Evolutionary conservation across 371 early-diverging fungal genomes (phyloP).

Genomic region (Mortierella sp.): DNA sequence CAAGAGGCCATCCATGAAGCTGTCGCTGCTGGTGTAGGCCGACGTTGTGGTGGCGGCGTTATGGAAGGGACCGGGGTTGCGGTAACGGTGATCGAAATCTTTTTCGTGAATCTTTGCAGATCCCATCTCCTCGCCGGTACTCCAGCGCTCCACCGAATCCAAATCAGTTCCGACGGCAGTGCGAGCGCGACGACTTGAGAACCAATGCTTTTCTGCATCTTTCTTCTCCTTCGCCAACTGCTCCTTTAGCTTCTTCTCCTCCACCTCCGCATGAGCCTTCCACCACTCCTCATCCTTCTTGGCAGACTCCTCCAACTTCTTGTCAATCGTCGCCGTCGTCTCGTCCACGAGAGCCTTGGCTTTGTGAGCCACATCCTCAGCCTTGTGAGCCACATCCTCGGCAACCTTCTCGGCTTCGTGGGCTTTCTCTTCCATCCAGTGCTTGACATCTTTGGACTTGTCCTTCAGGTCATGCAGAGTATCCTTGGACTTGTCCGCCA

Average conservation of each 20-base stretch:
- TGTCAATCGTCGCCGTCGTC: conserved; percentile 16
- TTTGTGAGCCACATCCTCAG: conserved; percentile 19
- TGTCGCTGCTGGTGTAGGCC: conserved; percentile 17
- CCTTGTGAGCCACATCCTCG: conserved; percentile 33
- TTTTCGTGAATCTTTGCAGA: conserved; percentile 27
- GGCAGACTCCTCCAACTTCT: conserved; percentile 30
- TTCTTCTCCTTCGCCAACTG: conserved; percentile 8
- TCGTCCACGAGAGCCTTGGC: conserved; percentile 41
- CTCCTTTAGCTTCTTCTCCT: conserved; percentile 15
- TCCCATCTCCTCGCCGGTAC: conserved; percentile 41
- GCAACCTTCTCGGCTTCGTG: conserved; percentile 39
- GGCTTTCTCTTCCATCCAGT: conserved; percentile 36
- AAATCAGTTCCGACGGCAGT: background rate
- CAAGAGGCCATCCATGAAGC: conserved; percentile 15
- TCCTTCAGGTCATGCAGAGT: conserved; percentile 26
- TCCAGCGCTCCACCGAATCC: conserved; percentile 6
- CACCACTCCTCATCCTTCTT: conserved; percentile 47
- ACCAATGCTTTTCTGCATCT: conserved; percentile 25
- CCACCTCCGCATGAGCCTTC: conserved; percentile 26
- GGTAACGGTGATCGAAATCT: conserved; percentile 10
- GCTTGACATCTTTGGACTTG: conserved; percentile 15
- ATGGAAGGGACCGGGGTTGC: conserved; percentile 1
- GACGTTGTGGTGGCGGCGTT: background rate
- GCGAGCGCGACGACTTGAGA: conserved; percentile 10
- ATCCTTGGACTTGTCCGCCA: conserved; percentile 22